Conservation (phyloP, 2,329 filamentous ascomycete species). For the Paraconiothyrium brasiliense region DNA sequence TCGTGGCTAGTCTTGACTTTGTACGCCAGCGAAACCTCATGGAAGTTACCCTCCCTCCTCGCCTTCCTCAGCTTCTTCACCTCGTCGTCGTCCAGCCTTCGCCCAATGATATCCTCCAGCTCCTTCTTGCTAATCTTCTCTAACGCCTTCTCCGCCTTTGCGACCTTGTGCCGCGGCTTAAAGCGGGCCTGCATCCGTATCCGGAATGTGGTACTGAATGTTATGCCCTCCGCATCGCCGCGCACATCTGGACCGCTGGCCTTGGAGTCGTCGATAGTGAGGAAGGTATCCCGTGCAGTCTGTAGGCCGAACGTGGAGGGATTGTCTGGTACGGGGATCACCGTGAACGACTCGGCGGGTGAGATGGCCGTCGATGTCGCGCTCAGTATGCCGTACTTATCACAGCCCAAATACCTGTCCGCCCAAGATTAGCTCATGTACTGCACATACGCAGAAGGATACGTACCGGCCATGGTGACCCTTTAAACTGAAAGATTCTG, state of each 20-base stretch:
- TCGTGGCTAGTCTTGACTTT: conserved; percentile 86
- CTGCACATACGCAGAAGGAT: not conserved
- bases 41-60: conserved; percentile 85
- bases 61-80: conserved; percentile 84
- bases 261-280: conserved; percentile 64
- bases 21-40: conserved; percentile 84
- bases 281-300: conserved; percentile 74
- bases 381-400: conserved; percentile 80
- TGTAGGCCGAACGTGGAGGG: conserved; percentile 79
- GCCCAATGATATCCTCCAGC: conserved; percentile 81
- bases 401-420: conserved; percentile 80
- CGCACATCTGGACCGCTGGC: conserved; percentile 68
- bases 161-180: conserved; percentile 82
- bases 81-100: conserved; percentile 83
- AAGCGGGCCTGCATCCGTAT: conserved; percentile 96
- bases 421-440: not conserved
- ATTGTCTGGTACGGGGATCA: conserved; percentile 69
- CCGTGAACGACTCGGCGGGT: conserved; percentile 80
- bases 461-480: conserved; percentile 82
- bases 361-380: conserved; percentile 84
- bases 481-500: conserved; percentile 85
- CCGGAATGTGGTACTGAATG: conserved; percentile 76
- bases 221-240: conserved; percentile 75
- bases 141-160: conserved; percentile 82
- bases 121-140: conserved; percentile 89